phyloP scores from a whole-genome alignment of 2,329 filamentous ascomycete genomes.

The Ceratocystis cacaofunesta region DNA sequence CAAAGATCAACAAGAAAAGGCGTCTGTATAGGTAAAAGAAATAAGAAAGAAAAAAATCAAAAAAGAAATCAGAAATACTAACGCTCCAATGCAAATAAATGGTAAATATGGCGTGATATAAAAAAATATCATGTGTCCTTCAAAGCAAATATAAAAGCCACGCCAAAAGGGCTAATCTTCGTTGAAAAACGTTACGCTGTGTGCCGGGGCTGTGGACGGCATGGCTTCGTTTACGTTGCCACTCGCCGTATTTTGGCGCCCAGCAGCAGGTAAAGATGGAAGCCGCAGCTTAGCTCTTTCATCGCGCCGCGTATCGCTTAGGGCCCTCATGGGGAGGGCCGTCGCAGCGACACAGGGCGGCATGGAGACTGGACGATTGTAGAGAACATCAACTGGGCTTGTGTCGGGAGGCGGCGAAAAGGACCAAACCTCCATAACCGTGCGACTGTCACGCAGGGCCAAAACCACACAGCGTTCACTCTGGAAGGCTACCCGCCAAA shows the following conservation, averaged over 20 bases:
- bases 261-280: not conserved
- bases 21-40: not conserved
- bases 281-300: conserved; percentile 22
- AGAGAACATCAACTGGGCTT: conserved; percentile 44
- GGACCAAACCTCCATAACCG: conserved; percentile 98
- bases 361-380: conserved; percentile 37
- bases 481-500: conserved; percentile 96
- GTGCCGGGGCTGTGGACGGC: conserved; percentile 39
- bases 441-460: conserved; percentile 68
- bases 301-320: conserved; percentile 36
- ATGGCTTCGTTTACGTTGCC: conserved; percentile 43
- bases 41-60: not conserved
- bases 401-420: conserved; percentile 53
- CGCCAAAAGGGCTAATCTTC: conserved; percentile 3
- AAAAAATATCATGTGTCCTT: not conserved
- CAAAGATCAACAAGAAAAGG: not conserved
- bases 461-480: conserved; percentile 97
- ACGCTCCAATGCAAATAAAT: conserved; percentile 5
- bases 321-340: conserved; percentile 32
- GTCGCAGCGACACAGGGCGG: conserved; percentile 32
- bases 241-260: conserved; percentile 26
- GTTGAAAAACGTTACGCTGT: conserved; percentile 22
- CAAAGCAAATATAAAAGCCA: not conserved
- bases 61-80: not conserved
- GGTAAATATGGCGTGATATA: not conserved